Percentiles rank a stretch among this genome's conserved stretches.
phyloP scores from a whole-genome alignment of 140 eudicot species.

The Erigeron philadelphicus region DNA sequence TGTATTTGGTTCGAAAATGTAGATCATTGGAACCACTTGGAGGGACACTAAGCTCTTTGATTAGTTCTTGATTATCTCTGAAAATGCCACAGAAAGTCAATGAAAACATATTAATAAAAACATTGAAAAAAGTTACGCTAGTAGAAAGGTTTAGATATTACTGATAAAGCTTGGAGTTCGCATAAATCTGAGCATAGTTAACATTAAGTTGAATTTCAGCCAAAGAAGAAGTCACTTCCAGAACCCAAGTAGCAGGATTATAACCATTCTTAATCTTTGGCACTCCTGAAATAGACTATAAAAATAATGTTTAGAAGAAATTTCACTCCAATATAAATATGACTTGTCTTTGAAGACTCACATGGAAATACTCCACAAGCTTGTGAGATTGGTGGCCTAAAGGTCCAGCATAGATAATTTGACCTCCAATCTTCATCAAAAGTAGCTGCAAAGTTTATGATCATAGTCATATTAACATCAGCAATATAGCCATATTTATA shows the following conservation, averaged over 20 bases:
- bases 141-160: slow-evolving; percentile 22
- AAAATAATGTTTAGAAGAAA: neutral
- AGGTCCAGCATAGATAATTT: slow-evolving; percentile 62
- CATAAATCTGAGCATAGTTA: slow-evolving; percentile 57
- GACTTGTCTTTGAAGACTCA: slow-evolving; percentile 15
- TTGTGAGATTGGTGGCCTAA: slow-evolving; percentile 53
- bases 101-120: neutral
- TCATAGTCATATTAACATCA: neutral
- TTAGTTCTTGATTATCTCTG: slow-evolving; percentile 55
- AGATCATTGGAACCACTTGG: slow-evolving; percentile 48
- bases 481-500: neutral
- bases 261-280: slow-evolving; percentile 55
- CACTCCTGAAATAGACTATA: slow-evolving; percentile 61
- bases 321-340: neutral
- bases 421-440: slow-evolving; percentile 77
- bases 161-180: slow-evolving; percentile 51
- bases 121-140: slow-evolving; percentile 8
- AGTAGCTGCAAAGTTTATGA: slow-evolving; percentile 41
- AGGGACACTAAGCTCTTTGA: slow-evolving; percentile 54
- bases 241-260: slow-evolving; percentile 78
- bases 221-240: slow-evolving; percentile 49
- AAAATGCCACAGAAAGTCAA: slow-evolving; percentile 13
- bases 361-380: slow-evolving; percentile 65
- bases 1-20: slow-evolving; percentile 42
- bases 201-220: slow-evolving; percentile 46